A percentile compares a stretch with the other conserved stretches of the same genome.
Evolutionary conservation across 768 basidiomycete genomes (phyloP).

Genomic region (Leccinum olivaceopallidum): DNA sequence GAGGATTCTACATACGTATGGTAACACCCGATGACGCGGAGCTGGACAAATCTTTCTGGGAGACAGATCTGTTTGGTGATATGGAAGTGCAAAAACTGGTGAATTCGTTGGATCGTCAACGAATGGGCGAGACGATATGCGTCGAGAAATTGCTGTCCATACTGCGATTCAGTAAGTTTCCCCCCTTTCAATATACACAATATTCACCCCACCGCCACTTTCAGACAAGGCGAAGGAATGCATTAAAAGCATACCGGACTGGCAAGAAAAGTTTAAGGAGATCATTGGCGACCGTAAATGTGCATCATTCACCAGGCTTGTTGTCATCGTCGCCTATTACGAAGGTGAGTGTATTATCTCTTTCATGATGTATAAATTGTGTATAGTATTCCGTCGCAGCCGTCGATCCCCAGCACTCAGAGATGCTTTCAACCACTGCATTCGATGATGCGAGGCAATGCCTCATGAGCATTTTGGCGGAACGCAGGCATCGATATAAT

Average conservation of each 20-base stretch:
- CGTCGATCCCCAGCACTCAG: background rate
- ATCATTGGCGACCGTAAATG: background rate
- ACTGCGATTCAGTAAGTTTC: background rate
- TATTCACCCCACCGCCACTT: background rate
- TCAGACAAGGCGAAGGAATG: background rate
- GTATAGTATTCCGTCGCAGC: conserved; percentile 1
- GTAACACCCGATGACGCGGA: background rate
- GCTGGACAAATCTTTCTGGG: background rate
- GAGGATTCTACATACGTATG: background rate
- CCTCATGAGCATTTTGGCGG: conserved; percentile 8
- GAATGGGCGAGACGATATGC: background rate
- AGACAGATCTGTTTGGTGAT: background rate
- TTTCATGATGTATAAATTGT: background rate
- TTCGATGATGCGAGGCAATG: conserved; percentile 19
- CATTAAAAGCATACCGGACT: background rate
- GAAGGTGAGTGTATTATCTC: conserved; percentile 15
- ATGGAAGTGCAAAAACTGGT: background rate
- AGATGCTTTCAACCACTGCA: background rate
- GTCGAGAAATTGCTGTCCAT: background rate
- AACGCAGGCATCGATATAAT: conserved; percentile 20
- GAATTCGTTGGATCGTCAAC: background rate
- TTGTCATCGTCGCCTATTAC: conserved; percentile 12
- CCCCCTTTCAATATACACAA: background rate
- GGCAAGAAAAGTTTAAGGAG: background rate
- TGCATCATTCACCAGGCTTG: background rate